Percentiles rank a stretch among this genome's conserved stretches.
These are phyloP conservation scores for Kwoniella sp. DNA, from an alignment of 768 basidiomycete genomes.

Conservation along the genomic window DNA sequence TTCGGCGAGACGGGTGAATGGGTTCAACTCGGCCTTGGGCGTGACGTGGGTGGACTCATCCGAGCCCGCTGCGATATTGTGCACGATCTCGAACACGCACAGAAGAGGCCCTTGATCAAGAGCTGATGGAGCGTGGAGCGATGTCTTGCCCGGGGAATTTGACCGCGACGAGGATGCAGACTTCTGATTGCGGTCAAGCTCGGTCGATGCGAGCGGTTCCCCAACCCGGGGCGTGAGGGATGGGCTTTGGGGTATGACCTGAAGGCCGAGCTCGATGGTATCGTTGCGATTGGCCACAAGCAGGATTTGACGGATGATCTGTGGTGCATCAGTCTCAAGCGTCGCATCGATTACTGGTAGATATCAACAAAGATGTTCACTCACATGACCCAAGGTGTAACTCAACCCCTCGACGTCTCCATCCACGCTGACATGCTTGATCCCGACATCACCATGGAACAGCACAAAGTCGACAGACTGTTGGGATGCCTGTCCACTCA, in stretches of 20 bases:
- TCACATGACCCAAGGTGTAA: constrained; percentile 77
- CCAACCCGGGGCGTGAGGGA: constrained; percentile 39
- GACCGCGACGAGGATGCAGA: constrained; percentile 26
- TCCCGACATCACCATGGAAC: constrained; percentile 79
- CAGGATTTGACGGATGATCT: constrained; percentile 83
- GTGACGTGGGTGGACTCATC: constrained; percentile 25
- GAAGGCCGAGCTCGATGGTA: constrained; percentile 77
- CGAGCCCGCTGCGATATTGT: constrained; percentile 51
- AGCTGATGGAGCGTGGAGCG: constrained; percentile 35
- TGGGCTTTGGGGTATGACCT: constrained; percentile 47
- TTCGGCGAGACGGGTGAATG: constrained; percentile 27
- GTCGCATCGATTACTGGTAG: not conserved
- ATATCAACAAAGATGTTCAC: constrained; percentile 43
- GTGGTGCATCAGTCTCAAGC: constrained; percentile 6
- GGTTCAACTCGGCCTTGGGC: constrained; percentile 37
- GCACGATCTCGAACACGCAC: constrained; percentile 61
- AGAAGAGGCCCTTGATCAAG: constrained; percentile 53
- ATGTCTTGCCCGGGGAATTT: constrained; percentile 36
- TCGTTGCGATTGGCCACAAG: constrained; percentile 66
- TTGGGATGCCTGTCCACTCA: constrained; percentile 77
- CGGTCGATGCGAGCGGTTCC: constrained; percentile 27
- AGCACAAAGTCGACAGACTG: constrained; percentile 84
- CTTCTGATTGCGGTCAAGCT: constrained; percentile 26
- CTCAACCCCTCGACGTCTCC: constrained; percentile 80
- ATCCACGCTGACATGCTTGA: constrained; percentile 78